Conservation (phyloP, 2,329 filamentous ascomycete species). For the Aplosporella prunicola region DNA sequence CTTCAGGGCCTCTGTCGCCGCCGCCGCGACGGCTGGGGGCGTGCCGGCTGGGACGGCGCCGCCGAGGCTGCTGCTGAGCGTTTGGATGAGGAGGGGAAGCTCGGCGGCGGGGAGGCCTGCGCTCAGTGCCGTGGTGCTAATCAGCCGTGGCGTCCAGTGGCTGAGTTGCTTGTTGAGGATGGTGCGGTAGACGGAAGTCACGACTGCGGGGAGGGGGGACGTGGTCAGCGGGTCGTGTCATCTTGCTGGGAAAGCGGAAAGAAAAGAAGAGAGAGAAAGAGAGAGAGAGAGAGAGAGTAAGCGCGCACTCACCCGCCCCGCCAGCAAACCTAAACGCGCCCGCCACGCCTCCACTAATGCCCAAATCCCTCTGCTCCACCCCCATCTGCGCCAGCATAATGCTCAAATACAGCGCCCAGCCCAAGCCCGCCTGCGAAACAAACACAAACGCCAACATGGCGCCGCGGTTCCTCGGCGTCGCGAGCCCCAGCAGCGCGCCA, state of each 20-base stretch:
- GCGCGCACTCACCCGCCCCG: constrained; percentile 7
- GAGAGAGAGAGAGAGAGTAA: too few species aligned
- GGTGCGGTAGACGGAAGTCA: constrained; percentile 29
- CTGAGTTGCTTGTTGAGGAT: constrained; percentile 30
- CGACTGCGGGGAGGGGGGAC: constrained; percentile 15
- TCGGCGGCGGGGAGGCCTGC: constrained; percentile 16
- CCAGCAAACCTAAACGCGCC: constrained; percentile 20
- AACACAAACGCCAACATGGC: constrained; percentile 41
- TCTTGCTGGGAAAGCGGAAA: too few species aligned
- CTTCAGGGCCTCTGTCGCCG: constrained; percentile 17
- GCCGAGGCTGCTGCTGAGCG: too few species aligned
- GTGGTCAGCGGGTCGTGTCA: too few species aligned
- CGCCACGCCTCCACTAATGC: constrained; percentile 31
- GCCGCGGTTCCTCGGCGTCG: constrained; percentile 35
- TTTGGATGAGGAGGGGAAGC: constrained; percentile 12
- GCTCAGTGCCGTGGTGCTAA: constrained; percentile 15
- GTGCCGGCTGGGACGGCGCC: too few species aligned
- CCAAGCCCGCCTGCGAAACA: constrained; percentile 36
- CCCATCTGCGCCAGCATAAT: constrained; percentile 43
- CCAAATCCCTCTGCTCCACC: constrained; percentile 41
- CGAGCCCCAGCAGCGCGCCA: constrained; percentile 36
- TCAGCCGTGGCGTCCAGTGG: constrained; percentile 13
- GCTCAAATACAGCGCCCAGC: constrained; percentile 39
- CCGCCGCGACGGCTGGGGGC: constrained; percentile 14
- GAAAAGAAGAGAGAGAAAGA: too few species aligned